phyloP scores from a whole-genome alignment of 208 protist species.

The Acanthamoeba lenticulata region DNA sequence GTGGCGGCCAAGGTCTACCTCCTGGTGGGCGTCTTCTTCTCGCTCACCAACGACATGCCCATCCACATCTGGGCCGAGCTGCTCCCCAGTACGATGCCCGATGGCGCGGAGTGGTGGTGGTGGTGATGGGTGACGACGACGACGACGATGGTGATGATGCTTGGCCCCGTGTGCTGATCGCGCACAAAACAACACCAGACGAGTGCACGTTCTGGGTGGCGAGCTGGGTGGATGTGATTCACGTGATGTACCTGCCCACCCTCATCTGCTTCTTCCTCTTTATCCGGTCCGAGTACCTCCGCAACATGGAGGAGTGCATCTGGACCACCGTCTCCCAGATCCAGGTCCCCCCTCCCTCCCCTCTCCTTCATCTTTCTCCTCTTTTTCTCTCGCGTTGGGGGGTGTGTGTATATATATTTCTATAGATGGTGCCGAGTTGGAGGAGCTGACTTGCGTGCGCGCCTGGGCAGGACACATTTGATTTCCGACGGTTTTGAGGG shows the following conservation, averaged over 20 bases:
- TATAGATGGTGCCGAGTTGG: not conserved
- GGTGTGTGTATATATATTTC: not conserved
- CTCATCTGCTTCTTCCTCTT: slow-evolving; percentile 81
- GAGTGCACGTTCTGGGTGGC: slow-evolving; percentile 74
- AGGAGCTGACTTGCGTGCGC: not conserved
- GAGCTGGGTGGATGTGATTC: slow-evolving; percentile 76
- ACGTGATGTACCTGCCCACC: slow-evolving; percentile 75
- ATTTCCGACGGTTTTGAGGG: slow-evolving; percentile 61
- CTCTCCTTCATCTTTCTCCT: not conserved
- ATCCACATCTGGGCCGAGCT: slow-evolving; percentile 74
- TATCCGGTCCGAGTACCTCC: slow-evolving; percentile 77
- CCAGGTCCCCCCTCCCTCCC: slow-evolving; percentile 54
- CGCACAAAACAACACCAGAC: too few relatives aligned
- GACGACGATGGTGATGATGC: not conserved
- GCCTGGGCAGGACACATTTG: slow-evolving; percentile 28
- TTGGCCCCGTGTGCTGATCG: too few relatives aligned
- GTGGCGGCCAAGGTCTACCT: slow-evolving; percentile 68
- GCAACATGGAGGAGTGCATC: slow-evolving; percentile 82
- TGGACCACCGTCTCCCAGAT: slow-evolving; percentile 80
- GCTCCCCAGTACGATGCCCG: slow-evolving; percentile 53
- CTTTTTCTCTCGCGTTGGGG: not conserved
- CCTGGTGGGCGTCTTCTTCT: slow-evolving; percentile 69
- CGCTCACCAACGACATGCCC: slow-evolving; percentile 75
- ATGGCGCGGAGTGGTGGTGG: not conserved
- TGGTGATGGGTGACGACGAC: not conserved